Evolutionary conservation across 345 rosid species (phyloP), one percentile per base, ranked within the genome.

Genomic region (Chamaenerion angustifolium): DNA sequence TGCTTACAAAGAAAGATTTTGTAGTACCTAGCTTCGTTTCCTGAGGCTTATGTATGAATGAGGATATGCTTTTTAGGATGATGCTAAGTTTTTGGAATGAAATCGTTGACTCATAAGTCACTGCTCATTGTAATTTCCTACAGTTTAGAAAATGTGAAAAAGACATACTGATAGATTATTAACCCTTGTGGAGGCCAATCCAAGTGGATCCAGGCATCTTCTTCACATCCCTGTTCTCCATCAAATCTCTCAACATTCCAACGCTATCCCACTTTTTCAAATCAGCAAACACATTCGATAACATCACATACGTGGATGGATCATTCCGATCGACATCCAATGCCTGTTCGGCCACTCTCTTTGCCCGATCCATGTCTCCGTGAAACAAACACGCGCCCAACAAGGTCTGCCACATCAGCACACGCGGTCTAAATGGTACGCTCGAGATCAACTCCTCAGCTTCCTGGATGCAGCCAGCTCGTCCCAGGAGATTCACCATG

Each of bases 121-220:
- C 2, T 21, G 25, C 25, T 21, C 25, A 21, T 21, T 2, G 4
- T 21, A 2, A 21, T 21, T 21, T 21, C 25, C 4, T 21, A 21
- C n/a, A n/a, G n/a, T n/a, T n/a, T n/a, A n/a, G n/a, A n/a, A n/a
- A n/a, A n/a, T n/a, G 27, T 23, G 27, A 23, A 2, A 23, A 5
- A 23, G 27, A 23, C 5, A 3, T 6, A 27, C 40, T 14, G 44
- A 35, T 50, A 41, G 16, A 27, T 43, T 11, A 48, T 21, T 23
- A 11, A 14, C 37, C 11, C 35, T 57, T 41, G 18, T 60, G 62
- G 2, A 43, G 46, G 31, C 62, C 61, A 61, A 72, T 64, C 79
- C 79, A 79, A 68, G 81, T 79, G 37, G 77, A 65, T 58, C 81
- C 81, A 13, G 85, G 75, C 46, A 64, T 49, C 58, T 79, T 79